Evolutionary conservation across 345 rosid species (phyloP).

Genomic region (Eucalyptus rudis): DNA sequence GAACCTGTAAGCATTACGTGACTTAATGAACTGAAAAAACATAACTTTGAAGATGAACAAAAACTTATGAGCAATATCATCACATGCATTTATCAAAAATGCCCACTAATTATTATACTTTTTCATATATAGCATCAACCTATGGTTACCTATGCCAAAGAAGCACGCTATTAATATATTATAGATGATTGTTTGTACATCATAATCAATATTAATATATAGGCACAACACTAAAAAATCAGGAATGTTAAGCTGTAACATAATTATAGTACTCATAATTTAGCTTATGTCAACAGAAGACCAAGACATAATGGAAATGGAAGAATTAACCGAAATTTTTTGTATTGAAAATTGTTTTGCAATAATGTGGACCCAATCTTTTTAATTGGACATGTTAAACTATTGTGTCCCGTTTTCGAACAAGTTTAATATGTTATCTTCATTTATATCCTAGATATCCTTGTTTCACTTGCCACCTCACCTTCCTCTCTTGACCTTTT

Average conservation of each 20-base stretch:
- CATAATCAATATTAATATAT: not conserved
- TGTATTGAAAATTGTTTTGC: too few species aligned
- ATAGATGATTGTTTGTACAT: not conserved
- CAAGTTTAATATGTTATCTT: too few species aligned
- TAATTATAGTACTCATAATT: not conserved
- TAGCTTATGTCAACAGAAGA: not conserved
- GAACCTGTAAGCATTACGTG: too few species aligned
- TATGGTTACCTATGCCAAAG: not conserved
- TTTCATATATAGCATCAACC: not conserved
- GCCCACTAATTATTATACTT: not conserved
- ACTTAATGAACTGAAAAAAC: too few species aligned
- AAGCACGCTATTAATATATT: not conserved
- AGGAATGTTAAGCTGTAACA: not conserved
- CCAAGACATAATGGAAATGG: not conserved
- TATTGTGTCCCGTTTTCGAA: accelerated
- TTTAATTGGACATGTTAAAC: too few species aligned
- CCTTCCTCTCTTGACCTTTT: too few species aligned
- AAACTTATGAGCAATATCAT: not conserved
- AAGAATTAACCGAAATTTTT: accelerated
- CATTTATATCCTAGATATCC: accelerated
- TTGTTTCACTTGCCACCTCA: too few species aligned
- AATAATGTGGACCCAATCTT: accelerated
- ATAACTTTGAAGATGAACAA: too few species aligned
- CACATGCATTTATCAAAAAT: not conserved
- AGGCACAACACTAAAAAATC: not conserved